Base-by-base conservation (phyloP, 805 yeast species). In the Candida krabiensis region DNA sequence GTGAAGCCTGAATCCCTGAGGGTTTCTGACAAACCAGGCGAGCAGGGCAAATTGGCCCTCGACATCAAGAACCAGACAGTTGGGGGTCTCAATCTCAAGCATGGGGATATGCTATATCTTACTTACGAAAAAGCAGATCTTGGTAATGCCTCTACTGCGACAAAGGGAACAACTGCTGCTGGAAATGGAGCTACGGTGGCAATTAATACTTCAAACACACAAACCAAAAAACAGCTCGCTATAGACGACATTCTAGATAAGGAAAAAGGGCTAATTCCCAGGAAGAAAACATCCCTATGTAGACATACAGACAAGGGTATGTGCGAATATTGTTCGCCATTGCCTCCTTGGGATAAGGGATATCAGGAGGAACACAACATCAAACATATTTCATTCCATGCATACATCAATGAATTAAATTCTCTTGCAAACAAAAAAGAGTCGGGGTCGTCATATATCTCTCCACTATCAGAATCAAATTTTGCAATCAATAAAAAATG, bases 311-410 rank as follows among this genome's bases (percentile, higher is more conserved):
- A 82, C 26, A 83, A 83, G 52, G 99, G 98, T 2, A 93, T 93
- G 98, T 93, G 99, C 62, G 99, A 93, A 56, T 88, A 89, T 58
- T 93, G 98, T 60, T 80, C 95, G 23, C 96, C 98, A 0, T 66
- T 93, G 36, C 96, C 96, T 24, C 98, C 99, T 2, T 93, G 91
- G 87, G 96, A 93, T 60, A 73, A 73, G 46, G 77, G 72, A 16
- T 91, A 89, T 58, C 82, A 81, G 47, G 76, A 76, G 33, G 83
- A 80, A 45, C 70, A 89, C 45, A 80, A 77, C 26, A 87, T 91
- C 58, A 93, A 93, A 61, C 98, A 91, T 61, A 69, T 79, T 35
- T 87, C 97, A 3, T 88, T 83, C 60, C 96, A 89, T 58, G 83
- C 97, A 0, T 71, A 89, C 58, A 61, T 90, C 38, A 82, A 82